Evolutionary conservation across 805 yeast species (phyloP), one percentile per base, ranked within the genome.

Genomic region (Lachancea kluyveri): DNA sequence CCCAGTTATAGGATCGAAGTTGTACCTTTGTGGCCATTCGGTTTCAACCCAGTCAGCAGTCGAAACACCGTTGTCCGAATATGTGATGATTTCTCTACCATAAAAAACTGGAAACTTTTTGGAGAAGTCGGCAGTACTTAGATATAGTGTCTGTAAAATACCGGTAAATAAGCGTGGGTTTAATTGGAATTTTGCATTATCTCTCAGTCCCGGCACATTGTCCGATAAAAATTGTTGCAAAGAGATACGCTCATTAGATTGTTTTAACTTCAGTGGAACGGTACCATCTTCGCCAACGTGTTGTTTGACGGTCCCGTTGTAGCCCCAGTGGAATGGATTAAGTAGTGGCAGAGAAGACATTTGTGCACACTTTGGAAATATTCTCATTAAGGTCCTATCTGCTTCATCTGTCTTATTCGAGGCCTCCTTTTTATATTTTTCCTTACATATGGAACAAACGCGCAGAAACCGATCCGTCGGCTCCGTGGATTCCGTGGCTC

Each of bases 101-200:
- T 86, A 88, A 54, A 74, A 74, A 2, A 83, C 71, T 25, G 60
- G 59, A 41, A 78, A 79, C 17, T 57, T 55, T 24, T 62, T 60
- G n/a, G 72, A 62, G 36, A 70, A 69, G 35, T 68, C 67, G 22
- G 74, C 72, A 14, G 66, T 57, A 2, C 79, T 71, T 27, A 88
- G 74, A 48, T 74, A 77, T 52, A 80, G 50, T 2, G 95, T 86
- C 57, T 88, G 96, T 17, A 84, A 57, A 35, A 79, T 70, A 15
- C 95, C 95, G 38, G 76, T 76, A 54, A 74, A 74, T 17, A 80
- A 54, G 3, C 70, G 57, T 6, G 92, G 92, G 40, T 74, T 70
- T 51, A 79, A 61, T 54, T 72, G 59, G 43, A 79, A 68, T 44
- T 65, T 65, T 23, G 74, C 52, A 6, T 68, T 67, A 28, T 71